Conservation (phyloP, 1,139 yeast species). For the Saccharomyces hybrid region DNA sequence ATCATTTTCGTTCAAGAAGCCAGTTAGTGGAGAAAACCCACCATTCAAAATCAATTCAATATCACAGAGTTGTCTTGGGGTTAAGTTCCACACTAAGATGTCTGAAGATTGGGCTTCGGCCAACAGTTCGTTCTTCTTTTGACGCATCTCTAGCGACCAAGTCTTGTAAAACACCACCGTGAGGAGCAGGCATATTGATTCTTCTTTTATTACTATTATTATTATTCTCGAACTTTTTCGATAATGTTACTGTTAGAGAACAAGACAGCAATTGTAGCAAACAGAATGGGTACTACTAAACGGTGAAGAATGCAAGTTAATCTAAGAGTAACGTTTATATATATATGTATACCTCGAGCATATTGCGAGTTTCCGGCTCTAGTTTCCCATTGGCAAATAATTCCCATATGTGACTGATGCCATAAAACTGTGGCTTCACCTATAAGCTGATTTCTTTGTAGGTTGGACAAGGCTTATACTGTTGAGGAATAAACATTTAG, state of each 20-base stretch:
- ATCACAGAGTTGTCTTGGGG: conserved; percentile 90
- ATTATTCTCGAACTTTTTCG: background rate
- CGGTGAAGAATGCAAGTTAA: background rate
- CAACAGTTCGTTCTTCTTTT: conserved; percentile 47
- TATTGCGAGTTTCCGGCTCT: background rate
- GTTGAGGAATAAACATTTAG: background rate
- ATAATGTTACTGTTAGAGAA: background rate
- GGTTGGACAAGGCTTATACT: background rate
- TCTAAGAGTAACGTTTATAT: background rate
- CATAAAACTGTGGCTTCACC: background rate
- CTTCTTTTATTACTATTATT: background rate
- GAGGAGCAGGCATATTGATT: conserved; percentile 64
- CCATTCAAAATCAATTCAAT: conserved; percentile 86
- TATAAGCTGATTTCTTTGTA: background rate
- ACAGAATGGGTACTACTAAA: background rate
- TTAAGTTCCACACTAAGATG: conserved; percentile 41
- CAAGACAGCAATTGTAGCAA: background rate
- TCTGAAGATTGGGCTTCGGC: conserved; percentile 44
- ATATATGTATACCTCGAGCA: background rate
- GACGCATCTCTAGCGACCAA: conserved; percentile 72
- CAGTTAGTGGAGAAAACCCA: conserved; percentile 88
- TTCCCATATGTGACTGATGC: background rate
- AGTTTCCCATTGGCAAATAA: background rate
- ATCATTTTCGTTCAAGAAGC: conserved; percentile 76
- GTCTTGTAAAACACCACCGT: conserved; percentile 86